Base-by-base conservation (phyloP, 148 eudicot genomes). In the Vaccinium darrowii region DNA sequence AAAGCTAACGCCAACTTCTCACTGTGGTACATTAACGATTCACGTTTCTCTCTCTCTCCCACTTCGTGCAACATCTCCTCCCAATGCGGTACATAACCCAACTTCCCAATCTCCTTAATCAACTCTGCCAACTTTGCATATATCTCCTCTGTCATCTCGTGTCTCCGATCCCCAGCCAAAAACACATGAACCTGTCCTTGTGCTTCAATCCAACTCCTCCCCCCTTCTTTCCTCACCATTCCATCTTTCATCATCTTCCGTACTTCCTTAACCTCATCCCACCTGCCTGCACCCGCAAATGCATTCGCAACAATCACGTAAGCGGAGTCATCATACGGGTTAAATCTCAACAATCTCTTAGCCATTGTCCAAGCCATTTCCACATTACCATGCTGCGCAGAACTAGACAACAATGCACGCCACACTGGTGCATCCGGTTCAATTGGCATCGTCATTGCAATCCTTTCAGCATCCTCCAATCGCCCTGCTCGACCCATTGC, bases 1-100 rank as follows among this genome's bases (percentile, higher is more conserved):
- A 89, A 94, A n/a, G 97, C 95, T 80, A 92, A 67, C 0, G 97
- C 97, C 89, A 94, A 82, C 88, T 94, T 94, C 87, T 94, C 94
- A 56, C 94, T 94, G 71, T 94, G 95, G 87, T 82, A 69, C 88
- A 89, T 90, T 76, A 94, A 90, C 58, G 83, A 83, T 81, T 91
- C 92, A 80, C 84, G 87, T 87, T 92, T 94, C 89, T 91, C 98
- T 3, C 88, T 89, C 85, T 94, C 91, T 73, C 87, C 93, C 52
- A 91, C 85, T 62, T 89, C 93, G 74, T 90, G 91, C 82, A 90
- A 71, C 88, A 88, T 86, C 67, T 91, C 93, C 75, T 84, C 89
- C 90, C 90, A 86, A 82, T 84, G 81, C 7, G 93, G 93, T 33
- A 90, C 91, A 82, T 92, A 91, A 23, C 95, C 95, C 60, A 93